These are phyloP conservation scores for Coffea humblotiana DNA, from an alignment of 305 asterid genomes.

Conservation along the genomic window DNA sequence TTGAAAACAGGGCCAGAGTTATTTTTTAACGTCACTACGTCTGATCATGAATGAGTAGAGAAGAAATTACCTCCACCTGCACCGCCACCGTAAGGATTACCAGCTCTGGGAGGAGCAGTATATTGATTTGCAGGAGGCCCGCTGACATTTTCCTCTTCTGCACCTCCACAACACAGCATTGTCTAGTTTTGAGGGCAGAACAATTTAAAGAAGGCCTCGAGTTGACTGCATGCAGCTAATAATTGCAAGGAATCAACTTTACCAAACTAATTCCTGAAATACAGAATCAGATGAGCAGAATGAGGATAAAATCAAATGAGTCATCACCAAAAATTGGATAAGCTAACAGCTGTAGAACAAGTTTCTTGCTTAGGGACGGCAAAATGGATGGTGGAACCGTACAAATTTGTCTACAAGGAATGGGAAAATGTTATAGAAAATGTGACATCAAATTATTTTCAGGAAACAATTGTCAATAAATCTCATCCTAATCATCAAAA, in stretches of 20 bases:
- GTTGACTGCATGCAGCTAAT: slow-evolving; percentile 30
- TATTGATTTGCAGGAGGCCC: slow-evolving; percentile 69
- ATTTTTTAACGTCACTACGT: background rate
- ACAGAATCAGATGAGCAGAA: slow-evolving; percentile 9
- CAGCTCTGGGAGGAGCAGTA: slow-evolving; percentile 63
- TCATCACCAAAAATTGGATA: background rate
- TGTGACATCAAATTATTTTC: background rate
- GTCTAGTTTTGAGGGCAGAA: slow-evolving; percentile 23
- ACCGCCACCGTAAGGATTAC: slow-evolving; percentile 51
- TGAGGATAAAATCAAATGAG: background rate
- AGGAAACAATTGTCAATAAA: background rate
- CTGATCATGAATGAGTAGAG: background rate
- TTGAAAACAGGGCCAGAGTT: background rate
- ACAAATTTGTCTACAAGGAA: background rate
- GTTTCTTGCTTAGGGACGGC: background rate
- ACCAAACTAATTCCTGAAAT: slow-evolving; percentile 23
- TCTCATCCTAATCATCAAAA: background rate
- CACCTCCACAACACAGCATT: slow-evolving; percentile 89
- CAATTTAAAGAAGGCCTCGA: slow-evolving; percentile 7
- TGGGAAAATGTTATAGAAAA: background rate
- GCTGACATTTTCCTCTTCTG: slow-evolving; percentile 61
- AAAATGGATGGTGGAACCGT: background rate
- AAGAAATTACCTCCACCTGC: slow-evolving; percentile 34
- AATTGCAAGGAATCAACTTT: slow-evolving; percentile 21
- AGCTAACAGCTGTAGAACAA: background rate